Evolutionary conservation across 345 rosid genomes (phyloP).

Genomic region (Populus davidiana): DNA sequence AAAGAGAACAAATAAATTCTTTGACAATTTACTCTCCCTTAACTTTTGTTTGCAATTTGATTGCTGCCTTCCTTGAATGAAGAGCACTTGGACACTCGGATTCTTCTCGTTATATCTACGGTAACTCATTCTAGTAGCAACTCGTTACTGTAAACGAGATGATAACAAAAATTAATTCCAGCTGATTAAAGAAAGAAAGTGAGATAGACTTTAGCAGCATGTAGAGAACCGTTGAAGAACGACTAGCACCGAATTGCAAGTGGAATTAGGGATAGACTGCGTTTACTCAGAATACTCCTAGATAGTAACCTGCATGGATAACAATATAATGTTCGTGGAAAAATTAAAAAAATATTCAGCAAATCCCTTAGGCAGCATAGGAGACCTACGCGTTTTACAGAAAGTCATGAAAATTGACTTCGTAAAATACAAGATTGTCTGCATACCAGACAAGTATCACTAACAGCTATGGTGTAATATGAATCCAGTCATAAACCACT

Average conservation of each 20-base stretch:
- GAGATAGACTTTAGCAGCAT: background rate
- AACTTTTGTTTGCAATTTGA: background rate
- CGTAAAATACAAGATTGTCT: background rate
- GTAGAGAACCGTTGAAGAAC: background rate
- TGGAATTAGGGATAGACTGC: background rate
- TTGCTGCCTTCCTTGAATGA: background rate
- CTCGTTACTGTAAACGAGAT: background rate
- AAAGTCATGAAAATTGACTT: constrained; percentile 23
- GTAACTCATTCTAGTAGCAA: background rate
- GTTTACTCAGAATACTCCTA: background rate
- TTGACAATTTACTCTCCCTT: background rate
- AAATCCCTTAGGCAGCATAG: background rate
- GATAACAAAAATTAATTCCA: background rate
- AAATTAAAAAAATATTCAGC: background rate
- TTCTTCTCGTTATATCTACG: background rate
- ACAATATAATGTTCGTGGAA: background rate
- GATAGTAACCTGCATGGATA: background rate
- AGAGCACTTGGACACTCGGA: background rate
- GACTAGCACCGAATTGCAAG: background rate
- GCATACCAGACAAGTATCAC: background rate
- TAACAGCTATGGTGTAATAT: background rate
- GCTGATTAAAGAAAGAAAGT: background rate
- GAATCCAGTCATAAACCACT: background rate
- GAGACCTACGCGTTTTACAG: constrained; percentile 24
- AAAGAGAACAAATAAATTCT: background rate